Evolutionary conservation across 1,139 yeast species (phyloP).

Genomic region (Magnusiomyces sp.): DNA sequence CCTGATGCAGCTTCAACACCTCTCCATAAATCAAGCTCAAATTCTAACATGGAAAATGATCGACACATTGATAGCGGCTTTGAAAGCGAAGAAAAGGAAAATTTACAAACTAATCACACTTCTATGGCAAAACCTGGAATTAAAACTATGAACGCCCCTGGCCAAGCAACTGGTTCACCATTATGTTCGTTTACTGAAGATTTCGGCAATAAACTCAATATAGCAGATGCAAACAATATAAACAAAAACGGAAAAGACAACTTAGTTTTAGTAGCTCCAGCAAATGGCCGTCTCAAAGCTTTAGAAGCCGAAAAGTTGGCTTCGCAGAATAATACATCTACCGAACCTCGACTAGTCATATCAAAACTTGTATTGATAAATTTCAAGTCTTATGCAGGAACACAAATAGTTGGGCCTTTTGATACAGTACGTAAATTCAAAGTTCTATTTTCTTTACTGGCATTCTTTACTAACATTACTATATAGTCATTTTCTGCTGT

Average conservation of each 20-base stretch:
- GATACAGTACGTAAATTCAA: conserved; percentile 35
- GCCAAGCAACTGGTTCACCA: too few relatives aligned
- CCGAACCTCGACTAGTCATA: conserved; percentile 59
- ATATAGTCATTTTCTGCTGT: conserved; percentile 82
- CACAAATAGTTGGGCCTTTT: conserved; percentile 92
- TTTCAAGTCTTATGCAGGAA: conserved; percentile 94
- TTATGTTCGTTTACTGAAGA: too few relatives aligned
- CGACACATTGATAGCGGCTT: too few relatives aligned
- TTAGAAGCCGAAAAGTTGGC: conserved; percentile 12
- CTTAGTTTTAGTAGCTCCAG: conserved; percentile 12
- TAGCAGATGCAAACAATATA: too few relatives aligned
- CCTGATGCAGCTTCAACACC: too few relatives aligned
- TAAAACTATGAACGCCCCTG: too few relatives aligned
- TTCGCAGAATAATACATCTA: conserved; percentile 7
- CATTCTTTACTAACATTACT: conserved; percentile 9
- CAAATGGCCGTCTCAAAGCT: conserved; percentile 12
- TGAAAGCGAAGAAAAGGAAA: too few relatives aligned
- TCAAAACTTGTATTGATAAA: conserved; percentile 64
- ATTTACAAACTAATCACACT: too few relatives aligned
- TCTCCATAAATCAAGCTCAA: too few relatives aligned
- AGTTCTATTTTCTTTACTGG: neutral
- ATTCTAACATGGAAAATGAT: too few relatives aligned
- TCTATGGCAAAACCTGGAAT: too few relatives aligned
- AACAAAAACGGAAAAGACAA: neutral
- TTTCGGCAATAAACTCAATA: too few relatives aligned